phyloP scores from a whole-genome alignment of 2,329 filamentous ascomycete species.

The Sarocladiaceae sp. region DNA sequence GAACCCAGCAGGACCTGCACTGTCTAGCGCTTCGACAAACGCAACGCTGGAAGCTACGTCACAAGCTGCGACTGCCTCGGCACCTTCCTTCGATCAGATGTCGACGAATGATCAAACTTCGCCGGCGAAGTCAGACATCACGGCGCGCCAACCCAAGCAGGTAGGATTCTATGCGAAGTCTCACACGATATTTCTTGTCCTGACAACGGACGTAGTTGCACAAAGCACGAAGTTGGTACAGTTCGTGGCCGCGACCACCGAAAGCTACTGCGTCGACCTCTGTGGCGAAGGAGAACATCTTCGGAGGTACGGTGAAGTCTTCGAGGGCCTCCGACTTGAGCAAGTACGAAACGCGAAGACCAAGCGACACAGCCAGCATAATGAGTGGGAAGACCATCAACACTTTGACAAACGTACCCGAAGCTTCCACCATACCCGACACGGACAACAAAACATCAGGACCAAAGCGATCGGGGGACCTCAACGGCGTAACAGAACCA shows the following conservation, averaged over 20 bases:
- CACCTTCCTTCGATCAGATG: neutral
- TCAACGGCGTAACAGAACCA: neutral
- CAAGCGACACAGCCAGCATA: constrained; percentile 26
- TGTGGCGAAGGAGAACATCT: constrained; percentile 56
- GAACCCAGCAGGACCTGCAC: constrained; percentile 5
- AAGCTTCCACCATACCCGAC: constrained; percentile 17
- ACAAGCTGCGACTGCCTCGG: constrained; percentile 1
- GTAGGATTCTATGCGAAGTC: neutral
- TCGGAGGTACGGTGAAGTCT: constrained; percentile 49
- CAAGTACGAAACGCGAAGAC: constrained; percentile 43
- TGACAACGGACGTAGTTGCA: too few species aligned
- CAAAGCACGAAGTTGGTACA: constrained; percentile 58
- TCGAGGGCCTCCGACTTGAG: constrained; percentile 43
- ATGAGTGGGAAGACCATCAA: constrained; percentile 20
- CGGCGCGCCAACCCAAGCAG: neutral
- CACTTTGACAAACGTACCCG: constrained; percentile 21
- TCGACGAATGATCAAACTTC: neutral
- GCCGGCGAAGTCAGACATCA: neutral
- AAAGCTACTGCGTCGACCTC: constrained; percentile 58
- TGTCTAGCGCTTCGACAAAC: neutral
- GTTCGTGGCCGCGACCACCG: constrained; percentile 52
- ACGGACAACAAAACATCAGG: neutral
- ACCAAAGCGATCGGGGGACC: neutral
- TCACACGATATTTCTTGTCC: neutral
- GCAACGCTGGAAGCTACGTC: neutral